Percentiles rank a stretch among this genome's conserved stretches.
Conservation (phyloP, 371 early-diverging fungal species). For the Mucor piriformis region DNA sequence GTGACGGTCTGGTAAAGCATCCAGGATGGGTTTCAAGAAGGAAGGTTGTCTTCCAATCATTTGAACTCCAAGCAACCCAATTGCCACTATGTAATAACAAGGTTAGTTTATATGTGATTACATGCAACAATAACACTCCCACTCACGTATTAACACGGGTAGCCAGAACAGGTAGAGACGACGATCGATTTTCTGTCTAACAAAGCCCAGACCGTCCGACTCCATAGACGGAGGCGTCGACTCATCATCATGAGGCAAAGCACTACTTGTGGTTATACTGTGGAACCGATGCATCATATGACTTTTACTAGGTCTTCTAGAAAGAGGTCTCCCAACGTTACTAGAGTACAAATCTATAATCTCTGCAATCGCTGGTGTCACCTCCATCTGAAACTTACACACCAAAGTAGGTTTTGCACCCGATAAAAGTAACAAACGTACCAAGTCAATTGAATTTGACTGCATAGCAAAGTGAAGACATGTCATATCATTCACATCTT, state of each 20-base stretch:
- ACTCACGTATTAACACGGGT: slow-evolving; percentile 36
- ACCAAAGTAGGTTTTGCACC: slow-evolving; percentile 60
- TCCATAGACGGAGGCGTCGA: slow-evolving; percentile 19
- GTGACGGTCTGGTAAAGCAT: slow-evolving; percentile 1
- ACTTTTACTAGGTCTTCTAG: slow-evolving; percentile 19
- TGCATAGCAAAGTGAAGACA: slow-evolving; percentile 42
- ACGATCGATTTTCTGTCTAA: slow-evolving; percentile 29
- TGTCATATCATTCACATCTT: slow-evolving; percentile 41
- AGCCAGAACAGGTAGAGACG: slow-evolving; percentile 41
- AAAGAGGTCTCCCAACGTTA: slow-evolving; percentile 6
- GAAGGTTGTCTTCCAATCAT: slow-evolving; percentile 7
- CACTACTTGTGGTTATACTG: slow-evolving; percentile 3
- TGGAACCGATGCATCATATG: slow-evolving; percentile 29
- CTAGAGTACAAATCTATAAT: slow-evolving; percentile 2
- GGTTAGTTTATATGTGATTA: background rate
- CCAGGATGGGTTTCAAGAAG: slow-evolving; percentile 8
- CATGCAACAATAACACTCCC: too few relatives aligned
- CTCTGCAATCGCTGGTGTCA: background rate
- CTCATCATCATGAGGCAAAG: background rate
- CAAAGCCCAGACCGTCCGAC: slow-evolving; percentile 31
- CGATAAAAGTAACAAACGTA: slow-evolving; percentile 54
- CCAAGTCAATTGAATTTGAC: slow-evolving; percentile 24
- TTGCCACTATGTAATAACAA: slow-evolving; percentile 7
- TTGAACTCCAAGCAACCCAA: slow-evolving; percentile 16
- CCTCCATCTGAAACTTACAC: background rate